Percentiles rank a stretch among this genome's conserved stretches.
Conservation (phyloP, 202 grass and related monocot genomes). For the Musa balbisiana region DNA sequence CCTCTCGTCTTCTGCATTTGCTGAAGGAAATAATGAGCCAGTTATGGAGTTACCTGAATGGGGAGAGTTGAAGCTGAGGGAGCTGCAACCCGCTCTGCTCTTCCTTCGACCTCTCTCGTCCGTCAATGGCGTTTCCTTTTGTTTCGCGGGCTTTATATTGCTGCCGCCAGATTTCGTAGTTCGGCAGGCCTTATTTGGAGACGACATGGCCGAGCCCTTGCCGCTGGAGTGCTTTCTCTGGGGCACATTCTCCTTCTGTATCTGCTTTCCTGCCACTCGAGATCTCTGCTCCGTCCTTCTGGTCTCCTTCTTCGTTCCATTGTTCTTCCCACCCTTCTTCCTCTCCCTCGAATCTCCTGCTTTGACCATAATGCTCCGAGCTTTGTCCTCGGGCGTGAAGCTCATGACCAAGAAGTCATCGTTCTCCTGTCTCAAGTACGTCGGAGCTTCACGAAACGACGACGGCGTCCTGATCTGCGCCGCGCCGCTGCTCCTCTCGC, state of each 20-base stretch:
- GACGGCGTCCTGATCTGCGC: not conserved
- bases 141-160: not conserved
- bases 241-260: not conserved
- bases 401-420: conserved; percentile 77
- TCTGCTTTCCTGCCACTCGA: too few species aligned
- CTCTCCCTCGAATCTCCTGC: not conserved
- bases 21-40: not conserved
- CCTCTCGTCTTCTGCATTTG: conserved; percentile 30
- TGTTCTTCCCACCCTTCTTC: not conserved
- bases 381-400: conserved; percentile 52
- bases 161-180: not conserved
- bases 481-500: conserved; percentile 3
- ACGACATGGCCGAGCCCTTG: not conserved
- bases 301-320: conserved; percentile 7
- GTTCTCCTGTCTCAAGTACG: conserved; percentile 56
- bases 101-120: not conserved
- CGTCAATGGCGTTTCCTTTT: not conserved
- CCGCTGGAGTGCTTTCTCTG: conserved; percentile 8
- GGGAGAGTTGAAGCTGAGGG: conserved; percentile 28
- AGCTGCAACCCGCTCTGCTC: conserved; percentile 19
- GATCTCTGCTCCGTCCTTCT: not conserved
- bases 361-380: not conserved
- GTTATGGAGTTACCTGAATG: conserved; percentile 33
- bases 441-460: conserved; percentile 42
- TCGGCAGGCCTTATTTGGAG: not conserved